These are phyloP conservation scores for Tubosaeta sp. DNA, from an alignment of 768 basidiomycete species.

Conservation along the genomic window DNA sequence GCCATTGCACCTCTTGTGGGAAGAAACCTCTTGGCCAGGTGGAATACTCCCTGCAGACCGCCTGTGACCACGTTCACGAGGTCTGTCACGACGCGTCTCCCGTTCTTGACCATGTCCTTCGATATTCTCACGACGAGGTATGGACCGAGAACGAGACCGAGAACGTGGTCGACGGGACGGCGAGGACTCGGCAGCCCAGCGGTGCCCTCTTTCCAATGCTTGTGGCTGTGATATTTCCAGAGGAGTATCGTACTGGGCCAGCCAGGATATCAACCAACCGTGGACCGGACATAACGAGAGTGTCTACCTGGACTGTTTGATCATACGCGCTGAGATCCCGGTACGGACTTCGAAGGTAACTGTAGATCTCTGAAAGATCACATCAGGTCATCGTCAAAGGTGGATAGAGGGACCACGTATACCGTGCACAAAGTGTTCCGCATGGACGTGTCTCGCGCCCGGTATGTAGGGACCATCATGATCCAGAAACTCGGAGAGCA, in stretches of 20 bases:
- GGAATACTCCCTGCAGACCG: slow-evolving; percentile 1
- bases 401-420: slow-evolving; percentile 18
- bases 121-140: slow-evolving; percentile 4
- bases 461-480: slow-evolving; percentile 56
- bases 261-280: slow-evolving; percentile 6
- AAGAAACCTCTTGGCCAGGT: slow-evolving; percentile 1
- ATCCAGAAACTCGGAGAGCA: slow-evolving; percentile 87
- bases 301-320: slow-evolving; percentile 67
- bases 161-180: slow-evolving; percentile 24
- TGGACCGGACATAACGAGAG: neutral
- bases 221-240: slow-evolving; percentile 37
- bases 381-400: neutral
- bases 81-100: slow-evolving; percentile 3
- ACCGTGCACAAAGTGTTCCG: slow-evolving; percentile 96
- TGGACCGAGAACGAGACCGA: slow-evolving; percentile 24
- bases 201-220: slow-evolving; percentile 18
- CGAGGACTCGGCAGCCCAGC: slow-evolving; percentile 25
- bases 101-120: slow-evolving; percentile 1
- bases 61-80: neutral
- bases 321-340: slow-evolving; percentile 83
- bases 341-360: slow-evolving; percentile 84
- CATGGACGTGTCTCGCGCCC: slow-evolving; percentile 59
- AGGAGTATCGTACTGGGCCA: slow-evolving; percentile 55
- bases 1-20: neutral
- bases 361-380: slow-evolving; percentile 67